A percentile compares a stretch with the other conserved stretches of the same genome.
Evolutionary conservation across 441 rosid species (phyloP).

Genomic region (Adansonia gregorii): DNA sequence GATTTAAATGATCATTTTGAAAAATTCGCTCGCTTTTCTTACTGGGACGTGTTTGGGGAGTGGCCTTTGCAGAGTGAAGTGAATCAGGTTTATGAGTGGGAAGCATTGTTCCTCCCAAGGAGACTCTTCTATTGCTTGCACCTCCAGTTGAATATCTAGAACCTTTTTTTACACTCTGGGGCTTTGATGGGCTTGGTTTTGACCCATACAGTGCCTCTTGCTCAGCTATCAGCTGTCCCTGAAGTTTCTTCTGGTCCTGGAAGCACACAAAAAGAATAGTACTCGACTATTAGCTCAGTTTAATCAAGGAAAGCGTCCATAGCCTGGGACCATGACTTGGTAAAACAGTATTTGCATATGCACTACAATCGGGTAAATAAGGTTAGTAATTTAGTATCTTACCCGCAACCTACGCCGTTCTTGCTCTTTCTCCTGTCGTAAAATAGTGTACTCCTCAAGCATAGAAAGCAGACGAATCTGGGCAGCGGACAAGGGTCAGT

Average conservation of each 20-base stretch:
- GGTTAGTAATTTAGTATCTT: constrained; percentile 39
- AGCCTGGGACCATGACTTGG: background rate
- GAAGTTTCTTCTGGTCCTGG: constrained; percentile 93
- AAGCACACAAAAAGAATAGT: constrained; percentile 39
- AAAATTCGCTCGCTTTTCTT: constrained; percentile 46
- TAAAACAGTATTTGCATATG: background rate
- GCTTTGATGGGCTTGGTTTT: constrained; percentile 78
- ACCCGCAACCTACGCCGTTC: constrained; percentile 89
- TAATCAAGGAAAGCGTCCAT: constrained; percentile 7
- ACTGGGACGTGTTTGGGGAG: constrained; percentile 43
- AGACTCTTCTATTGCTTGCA: constrained; percentile 61
- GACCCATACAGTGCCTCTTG: constrained; percentile 83
- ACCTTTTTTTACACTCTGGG: constrained; percentile 61
- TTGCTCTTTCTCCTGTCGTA: constrained; percentile 89
- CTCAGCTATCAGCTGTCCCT: constrained; percentile 82
- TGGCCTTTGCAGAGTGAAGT: constrained; percentile 39
- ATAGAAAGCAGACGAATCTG: constrained; percentile 84
- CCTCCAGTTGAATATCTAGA: constrained; percentile 67
- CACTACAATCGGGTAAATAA: background rate
- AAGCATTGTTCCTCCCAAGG: constrained; percentile 60
- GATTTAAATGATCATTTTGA: constrained; percentile 42
- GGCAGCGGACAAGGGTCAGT: constrained; percentile 14
- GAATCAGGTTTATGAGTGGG: constrained; percentile 58
- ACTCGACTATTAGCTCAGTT: constrained; percentile 39
- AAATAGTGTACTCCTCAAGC: constrained; percentile 84